phyloP scores from a whole-genome alignment of 2,329 filamentous ascomycete species.

The Verticillium tricorpus region DNA sequence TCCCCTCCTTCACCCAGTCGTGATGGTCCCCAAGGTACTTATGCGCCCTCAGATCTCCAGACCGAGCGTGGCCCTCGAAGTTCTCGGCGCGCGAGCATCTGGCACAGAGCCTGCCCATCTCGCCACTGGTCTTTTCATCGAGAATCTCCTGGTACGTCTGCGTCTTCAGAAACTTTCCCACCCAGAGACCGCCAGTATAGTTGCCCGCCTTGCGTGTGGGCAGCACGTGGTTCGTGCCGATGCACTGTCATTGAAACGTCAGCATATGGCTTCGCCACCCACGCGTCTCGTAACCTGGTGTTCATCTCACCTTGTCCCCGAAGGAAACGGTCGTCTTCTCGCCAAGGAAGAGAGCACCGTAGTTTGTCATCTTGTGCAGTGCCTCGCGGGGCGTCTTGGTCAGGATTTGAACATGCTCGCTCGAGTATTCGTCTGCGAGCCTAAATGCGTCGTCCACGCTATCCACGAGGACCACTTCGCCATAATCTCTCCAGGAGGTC shows the following conservation, averaged over 20 bases:
- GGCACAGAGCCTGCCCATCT: slow-evolving; percentile 43
- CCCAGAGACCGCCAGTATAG: slow-evolving; percentile 50
- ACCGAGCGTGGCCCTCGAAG: slow-evolving; percentile 49
- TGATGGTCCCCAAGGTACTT: slow-evolving; percentile 34
- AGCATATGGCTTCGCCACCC: too few species aligned
- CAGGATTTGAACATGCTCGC: slow-evolving; percentile 48
- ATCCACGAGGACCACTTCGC: slow-evolving; percentile 40
- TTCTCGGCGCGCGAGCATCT: slow-evolving; percentile 43
- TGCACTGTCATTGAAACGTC: slow-evolving; percentile 30
- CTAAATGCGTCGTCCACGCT: slow-evolving; percentile 35
- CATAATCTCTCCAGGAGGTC: slow-evolving; percentile 38
- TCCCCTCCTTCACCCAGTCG: slow-evolving; percentile 32
- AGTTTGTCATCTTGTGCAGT: slow-evolving; percentile 45
- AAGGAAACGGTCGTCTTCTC: slow-evolving; percentile 49
- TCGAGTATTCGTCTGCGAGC: slow-evolving; percentile 42
- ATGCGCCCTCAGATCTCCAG: slow-evolving; percentile 42
- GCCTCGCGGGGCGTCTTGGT: slow-evolving; percentile 41
- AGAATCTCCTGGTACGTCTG: slow-evolving; percentile 49
- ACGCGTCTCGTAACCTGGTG: not conserved
- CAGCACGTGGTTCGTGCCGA: slow-evolving; percentile 51
- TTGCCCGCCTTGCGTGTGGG: slow-evolving; percentile 41
- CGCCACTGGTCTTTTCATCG: slow-evolving; percentile 35
- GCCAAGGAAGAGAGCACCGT: slow-evolving; percentile 45
- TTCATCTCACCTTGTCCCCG: slow-evolving; percentile 40
- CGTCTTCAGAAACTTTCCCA: slow-evolving; percentile 48